Evolutionary conservation across 768 basidiomycete species (phyloP).

Genomic region (Leccinellum luteum): DNA sequence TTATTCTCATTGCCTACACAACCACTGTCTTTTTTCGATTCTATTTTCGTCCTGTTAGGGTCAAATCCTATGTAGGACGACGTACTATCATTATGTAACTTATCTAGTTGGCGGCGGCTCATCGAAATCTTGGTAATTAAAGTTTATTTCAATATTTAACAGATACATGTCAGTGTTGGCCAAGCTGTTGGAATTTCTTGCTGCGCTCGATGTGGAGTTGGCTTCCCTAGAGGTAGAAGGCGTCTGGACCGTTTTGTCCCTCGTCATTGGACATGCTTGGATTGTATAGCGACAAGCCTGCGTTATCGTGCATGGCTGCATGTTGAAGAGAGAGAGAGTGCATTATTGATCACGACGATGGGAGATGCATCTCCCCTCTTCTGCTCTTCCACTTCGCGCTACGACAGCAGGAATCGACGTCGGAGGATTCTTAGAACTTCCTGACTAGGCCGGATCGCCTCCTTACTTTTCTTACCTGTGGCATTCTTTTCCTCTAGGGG

Average conservation of each 20-base stretch:
- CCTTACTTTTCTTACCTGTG: neutral
- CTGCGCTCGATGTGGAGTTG: slow-evolving; percentile 9
- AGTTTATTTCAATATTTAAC: neutral
- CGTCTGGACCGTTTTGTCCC: neutral
- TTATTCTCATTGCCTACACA: neutral
- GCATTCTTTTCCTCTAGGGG: slow-evolving; percentile 8
- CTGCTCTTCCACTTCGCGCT: neutral
- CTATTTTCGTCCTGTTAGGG: too few species aligned
- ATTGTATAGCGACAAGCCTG: neutral
- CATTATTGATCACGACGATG: slow-evolving; percentile 2
- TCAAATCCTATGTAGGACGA: too few species aligned
- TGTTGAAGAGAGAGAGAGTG: neutral
- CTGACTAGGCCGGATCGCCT: slow-evolving; percentile 10
- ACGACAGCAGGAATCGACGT: neutral
- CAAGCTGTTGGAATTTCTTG: slow-evolving; percentile 6
- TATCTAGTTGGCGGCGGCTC: neutral
- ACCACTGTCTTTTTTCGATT: neutral
- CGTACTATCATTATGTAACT: too few species aligned
- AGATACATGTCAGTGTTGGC: neutral
- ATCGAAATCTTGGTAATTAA: neutral
- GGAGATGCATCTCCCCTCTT: neutral
- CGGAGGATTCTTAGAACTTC: slow-evolving; percentile 12
- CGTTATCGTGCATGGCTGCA: too few species aligned
- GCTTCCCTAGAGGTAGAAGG: neutral
- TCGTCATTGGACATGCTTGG: neutral